These are phyloP conservation scores for Clavispora phyllophila DNA, from an alignment of 805 yeast species.

Conservation along the genomic window DNA sequence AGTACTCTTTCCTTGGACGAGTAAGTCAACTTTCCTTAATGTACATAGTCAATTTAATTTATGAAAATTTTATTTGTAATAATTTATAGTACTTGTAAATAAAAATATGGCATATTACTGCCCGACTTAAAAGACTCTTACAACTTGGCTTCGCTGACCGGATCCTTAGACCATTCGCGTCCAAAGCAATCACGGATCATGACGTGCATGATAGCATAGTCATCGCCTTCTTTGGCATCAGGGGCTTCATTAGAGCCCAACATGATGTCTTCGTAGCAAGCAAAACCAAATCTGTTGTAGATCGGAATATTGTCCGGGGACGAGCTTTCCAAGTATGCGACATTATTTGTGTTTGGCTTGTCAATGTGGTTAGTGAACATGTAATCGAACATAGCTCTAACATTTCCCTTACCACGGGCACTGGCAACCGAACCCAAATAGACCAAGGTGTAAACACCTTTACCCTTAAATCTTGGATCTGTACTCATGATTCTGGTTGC, in stretches of 20 bases:
- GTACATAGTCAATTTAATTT: conserved; percentile 3
- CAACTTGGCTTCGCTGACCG: conserved; percentile 8
- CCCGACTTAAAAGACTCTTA: background rate
- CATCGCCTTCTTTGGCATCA: conserved; percentile 30
- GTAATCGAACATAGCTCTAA: conserved; percentile 43
- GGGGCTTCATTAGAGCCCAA: conserved; percentile 28
- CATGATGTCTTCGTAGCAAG: conserved; percentile 44
- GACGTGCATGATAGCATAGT: conserved; percentile 39
- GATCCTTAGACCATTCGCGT: conserved; percentile 20
- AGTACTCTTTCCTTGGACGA: conserved; percentile 40
- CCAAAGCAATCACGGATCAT: conserved; percentile 39
- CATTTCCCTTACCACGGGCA: conserved; percentile 57
- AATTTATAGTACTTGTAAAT: background rate
- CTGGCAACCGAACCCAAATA: conserved; percentile 39
- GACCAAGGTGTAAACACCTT: conserved; percentile 38
- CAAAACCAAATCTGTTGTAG: conserved; percentile 48
- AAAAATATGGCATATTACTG: background rate
- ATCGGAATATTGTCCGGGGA: conserved; percentile 45
- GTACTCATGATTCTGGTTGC: conserved; percentile 37
- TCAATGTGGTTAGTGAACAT: conserved; percentile 46
- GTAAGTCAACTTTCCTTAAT: conserved; percentile 10
- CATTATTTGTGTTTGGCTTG: conserved; percentile 24
- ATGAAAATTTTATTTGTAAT: background rate
- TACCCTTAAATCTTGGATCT: conserved; percentile 36
- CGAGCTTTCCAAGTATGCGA: conserved; percentile 50